Evolutionary conservation across 2,329 filamentous ascomycete genomes (phyloP).

Genomic region (Penicillium sp.): DNA sequence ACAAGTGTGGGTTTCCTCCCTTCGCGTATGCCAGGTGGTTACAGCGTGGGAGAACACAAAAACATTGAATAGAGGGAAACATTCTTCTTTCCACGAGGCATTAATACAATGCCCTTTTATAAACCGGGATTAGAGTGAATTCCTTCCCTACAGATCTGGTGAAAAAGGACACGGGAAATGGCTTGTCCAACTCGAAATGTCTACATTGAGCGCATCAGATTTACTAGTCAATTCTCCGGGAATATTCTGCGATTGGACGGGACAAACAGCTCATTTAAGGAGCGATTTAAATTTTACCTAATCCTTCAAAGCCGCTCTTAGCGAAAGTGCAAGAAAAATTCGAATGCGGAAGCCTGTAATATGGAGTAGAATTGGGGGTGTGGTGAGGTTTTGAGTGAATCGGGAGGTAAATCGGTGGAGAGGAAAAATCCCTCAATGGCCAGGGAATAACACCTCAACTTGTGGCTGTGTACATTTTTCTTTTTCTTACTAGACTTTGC

Average conservation of each 20-base stretch:
- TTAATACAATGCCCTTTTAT: not conserved
- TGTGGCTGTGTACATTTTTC: conserved; percentile 8
- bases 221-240: not conserved
- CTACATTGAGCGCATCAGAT: not conserved
- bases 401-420: conserved; percentile 9
- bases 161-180: not conserved
- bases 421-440: conserved; percentile 23
- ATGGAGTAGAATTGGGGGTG: not conserved
- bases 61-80: not conserved
- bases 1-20: conserved; percentile 3
- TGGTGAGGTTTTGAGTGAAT: conserved; percentile 8
- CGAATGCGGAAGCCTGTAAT: conserved; percentile 9
- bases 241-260: conserved; percentile 15
- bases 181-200: not conserved
- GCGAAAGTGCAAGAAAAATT: not conserved
- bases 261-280: conserved; percentile 18
- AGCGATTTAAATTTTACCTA: not conserved
- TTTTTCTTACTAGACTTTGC: not conserved
- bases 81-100: not conserved
- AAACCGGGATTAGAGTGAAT: not conserved
- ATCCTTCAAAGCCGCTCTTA: not conserved
- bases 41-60: not conserved
- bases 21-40: not conserved
- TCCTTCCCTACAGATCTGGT: not conserved
- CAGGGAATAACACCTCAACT: conserved; percentile 1